Base-by-base conservation (phyloP, 2,329 filamentous ascomycete species). In the Penicillium concentricum region DNA sequence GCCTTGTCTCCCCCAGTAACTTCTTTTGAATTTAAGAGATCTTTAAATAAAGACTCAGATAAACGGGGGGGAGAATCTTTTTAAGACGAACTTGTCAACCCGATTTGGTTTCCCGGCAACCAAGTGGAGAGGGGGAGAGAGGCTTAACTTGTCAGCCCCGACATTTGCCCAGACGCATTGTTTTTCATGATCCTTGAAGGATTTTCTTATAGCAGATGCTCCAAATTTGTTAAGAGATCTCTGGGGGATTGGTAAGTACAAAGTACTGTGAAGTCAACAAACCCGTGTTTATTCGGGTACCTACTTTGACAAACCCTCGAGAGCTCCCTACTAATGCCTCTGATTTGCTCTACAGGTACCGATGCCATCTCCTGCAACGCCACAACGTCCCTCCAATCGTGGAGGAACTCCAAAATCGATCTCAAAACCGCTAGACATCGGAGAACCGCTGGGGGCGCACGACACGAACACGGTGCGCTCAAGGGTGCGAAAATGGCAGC, bases 401-500 rank as follows among this genome's bases (percentile, higher is more conserved):
- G 85, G 64, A 82, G 83, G 73, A 84, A 82, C 65, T 72, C 85
- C 64, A 82, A 89, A 74, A 74, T 71, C 56, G 58, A 74, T 57
- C 71, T 82, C 59, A 82, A 88, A 76, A 79, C 79, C 74, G 68
- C 78, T 75, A 65, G 80, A 81, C 64, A 78, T 76, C 45, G 75
- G 73, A 15, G 67, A 69, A 20, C 82, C 82, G 51, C 78, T 86
- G 63, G 83, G 84, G 82, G 51, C 81, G 75, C 70, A 85, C 78
- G 74, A 79, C 85, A 64, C 86, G 78, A 74, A 84, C 78, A 68
- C 89, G n/a, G 89, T 95, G 46, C 84, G 84, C 60, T 88, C 90
- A 63, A 87, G 92, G 67, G 90, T 96, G 51, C 88, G 87, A 65
- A 84, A 87, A 74, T 96, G 92, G 92, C 91, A 96, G 74, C 88